These are phyloP conservation scores for Xenosphaeropsis pyriputrescens DNA, from an alignment of 2,329 filamentous ascomycete species.

Conservation along the genomic window DNA sequence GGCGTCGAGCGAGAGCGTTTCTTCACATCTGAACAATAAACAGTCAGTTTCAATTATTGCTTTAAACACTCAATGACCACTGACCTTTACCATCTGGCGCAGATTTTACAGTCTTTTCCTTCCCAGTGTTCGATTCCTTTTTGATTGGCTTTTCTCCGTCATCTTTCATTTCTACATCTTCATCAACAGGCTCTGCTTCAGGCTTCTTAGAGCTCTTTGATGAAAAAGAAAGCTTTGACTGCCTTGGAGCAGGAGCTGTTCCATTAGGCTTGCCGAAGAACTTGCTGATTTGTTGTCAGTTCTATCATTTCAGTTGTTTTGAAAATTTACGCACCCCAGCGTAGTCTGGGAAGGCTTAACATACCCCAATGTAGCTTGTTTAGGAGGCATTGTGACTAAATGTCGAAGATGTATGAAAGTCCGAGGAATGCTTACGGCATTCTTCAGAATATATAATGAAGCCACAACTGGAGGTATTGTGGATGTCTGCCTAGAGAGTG, in stretches of 20 bases:
- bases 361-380: constrained; percentile 77
- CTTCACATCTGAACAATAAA: constrained; percentile 14
- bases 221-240: constrained; percentile 67
- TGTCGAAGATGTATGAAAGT: constrained; percentile 5
- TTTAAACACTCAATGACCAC: not conserved
- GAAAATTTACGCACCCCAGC: constrained; percentile 42
- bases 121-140: constrained; percentile 23
- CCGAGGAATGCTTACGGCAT: constrained; percentile 6
- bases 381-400: constrained; percentile 17
- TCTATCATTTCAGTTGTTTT: not conserved
- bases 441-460: constrained; percentile 9
- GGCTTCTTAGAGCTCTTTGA: constrained; percentile 26
- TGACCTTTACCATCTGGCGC: too few species aligned
- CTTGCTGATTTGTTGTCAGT: constrained; percentile 39
- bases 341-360: constrained; percentile 62
- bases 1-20: constrained; percentile 24
- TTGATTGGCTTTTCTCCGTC: constrained; percentile 16
- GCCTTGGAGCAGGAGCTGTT: constrained; percentile 46
- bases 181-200: constrained; percentile 5
- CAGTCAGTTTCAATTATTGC: constrained; percentile 14
- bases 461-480: constrained; percentile 13
- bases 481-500: not conserved
- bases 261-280: constrained; percentile 64
- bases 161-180: constrained; percentile 5
- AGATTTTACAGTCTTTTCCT: constrained; percentile 9